Conservation (phyloP, 306 rosid genomes). For the Cicer judaicum region DNA sequence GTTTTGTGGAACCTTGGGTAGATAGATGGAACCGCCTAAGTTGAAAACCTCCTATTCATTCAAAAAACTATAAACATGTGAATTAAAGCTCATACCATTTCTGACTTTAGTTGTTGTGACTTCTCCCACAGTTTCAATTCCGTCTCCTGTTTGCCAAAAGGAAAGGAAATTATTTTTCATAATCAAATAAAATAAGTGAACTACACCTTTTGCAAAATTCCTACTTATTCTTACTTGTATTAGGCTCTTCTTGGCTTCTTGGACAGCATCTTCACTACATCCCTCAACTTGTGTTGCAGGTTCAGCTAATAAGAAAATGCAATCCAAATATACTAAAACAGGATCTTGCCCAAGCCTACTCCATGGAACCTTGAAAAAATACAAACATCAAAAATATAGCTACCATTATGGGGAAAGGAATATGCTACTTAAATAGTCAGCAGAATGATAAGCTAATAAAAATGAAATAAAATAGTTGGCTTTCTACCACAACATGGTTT, state of each 20-base stretch:
- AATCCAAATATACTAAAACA: conserved; percentile 86
- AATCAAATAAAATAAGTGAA: conserved; percentile 26
- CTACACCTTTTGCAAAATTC: conserved; percentile 25
- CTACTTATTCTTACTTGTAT: conserved; percentile 71
- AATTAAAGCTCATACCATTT: conserved; percentile 67
- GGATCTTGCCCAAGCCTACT: conserved; percentile 99
- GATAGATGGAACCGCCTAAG: conserved; percentile 24
- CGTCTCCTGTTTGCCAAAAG: conserved; percentile 77
- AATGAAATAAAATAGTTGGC: background rate
- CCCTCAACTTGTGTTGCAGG: conserved; percentile 95
- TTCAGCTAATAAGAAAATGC: conserved; percentile 93
- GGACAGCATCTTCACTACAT: conserved; percentile 78
- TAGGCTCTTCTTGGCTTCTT: conserved; percentile 86
- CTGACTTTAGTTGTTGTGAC: conserved; percentile 70
- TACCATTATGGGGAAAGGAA: conserved; percentile 33
- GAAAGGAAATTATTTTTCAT: conserved; percentile 33
- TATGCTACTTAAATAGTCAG: conserved; percentile 24
- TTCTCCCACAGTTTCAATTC: conserved; percentile 86
- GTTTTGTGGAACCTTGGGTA: conserved; percentile 22
- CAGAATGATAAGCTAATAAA: conserved; percentile 3
- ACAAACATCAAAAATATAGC: conserved; percentile 40
- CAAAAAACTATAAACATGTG: background rate
- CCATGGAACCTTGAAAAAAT: conserved; percentile 86
- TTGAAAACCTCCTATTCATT: conserved; percentile 37
- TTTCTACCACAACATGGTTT: background rate